phyloP scores from a whole-genome alignment of 2,329 filamentous ascomycete species.

The Diaporthe citrichinensis region DNA sequence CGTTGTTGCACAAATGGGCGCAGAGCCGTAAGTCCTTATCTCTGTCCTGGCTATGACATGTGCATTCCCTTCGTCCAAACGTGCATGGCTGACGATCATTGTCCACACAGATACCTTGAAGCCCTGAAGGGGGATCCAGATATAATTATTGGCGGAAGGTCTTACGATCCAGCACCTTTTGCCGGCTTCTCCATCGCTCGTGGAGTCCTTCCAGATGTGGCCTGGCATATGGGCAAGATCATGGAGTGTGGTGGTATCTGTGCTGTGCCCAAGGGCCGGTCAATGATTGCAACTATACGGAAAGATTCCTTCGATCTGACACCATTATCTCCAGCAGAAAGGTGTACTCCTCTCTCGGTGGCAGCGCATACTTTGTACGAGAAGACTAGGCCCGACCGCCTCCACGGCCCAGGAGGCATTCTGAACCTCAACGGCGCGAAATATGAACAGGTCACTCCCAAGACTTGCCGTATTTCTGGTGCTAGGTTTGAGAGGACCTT shows the following conservation, averaged over 20 bases:
- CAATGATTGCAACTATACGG: slow-evolving; percentile 9
- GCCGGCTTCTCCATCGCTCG: background rate
- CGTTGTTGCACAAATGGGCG: slow-evolving; percentile 16
- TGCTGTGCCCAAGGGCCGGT: background rate
- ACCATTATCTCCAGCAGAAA: background rate
- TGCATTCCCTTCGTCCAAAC: background rate
- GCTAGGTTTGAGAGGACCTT: background rate
- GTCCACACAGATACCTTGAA: background rate
- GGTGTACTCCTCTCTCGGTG: background rate
- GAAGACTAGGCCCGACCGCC: background rate
- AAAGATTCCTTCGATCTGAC: slow-evolving; percentile 5
- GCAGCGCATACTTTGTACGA: slow-evolving; percentile 7
- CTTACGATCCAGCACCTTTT: background rate
- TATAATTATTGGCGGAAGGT: background rate
- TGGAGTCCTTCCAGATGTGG: background rate
- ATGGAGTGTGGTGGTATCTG: slow-evolving; percentile 16
- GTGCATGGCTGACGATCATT: background rate
- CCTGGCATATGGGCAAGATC: slow-evolving; percentile 19
- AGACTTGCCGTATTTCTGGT: background rate
- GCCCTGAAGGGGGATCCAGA: background rate
- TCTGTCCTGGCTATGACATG: rapidly evolving
- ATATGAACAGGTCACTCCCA: background rate
- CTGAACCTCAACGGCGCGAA: background rate
- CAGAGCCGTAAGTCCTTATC: background rate
- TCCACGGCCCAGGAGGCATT: background rate